Evolutionary conservation across 2,329 filamentous ascomycete genomes (phyloP), one percentile per base, ranked within the genome.

Genomic region (Colletotrichum godetiae): DNA sequence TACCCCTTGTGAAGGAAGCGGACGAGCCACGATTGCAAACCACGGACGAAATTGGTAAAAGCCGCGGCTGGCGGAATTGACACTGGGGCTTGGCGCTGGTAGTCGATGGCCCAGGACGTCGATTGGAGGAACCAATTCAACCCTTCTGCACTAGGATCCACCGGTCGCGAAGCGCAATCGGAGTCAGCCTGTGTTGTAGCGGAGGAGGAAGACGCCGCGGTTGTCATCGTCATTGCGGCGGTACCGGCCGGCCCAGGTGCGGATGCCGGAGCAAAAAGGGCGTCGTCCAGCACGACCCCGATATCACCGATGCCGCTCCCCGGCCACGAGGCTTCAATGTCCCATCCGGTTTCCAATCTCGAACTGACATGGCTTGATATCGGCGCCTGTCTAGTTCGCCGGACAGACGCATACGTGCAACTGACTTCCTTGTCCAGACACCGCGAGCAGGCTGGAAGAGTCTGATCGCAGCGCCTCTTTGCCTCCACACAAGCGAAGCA

Each of bases 1-100:
- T 68, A 76, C 13, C 75, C 75, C 57, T 68, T 69, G 15, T 65
- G 59, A 49, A 76, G 63, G 75, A 76, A 79, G 58, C 74, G 67
- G 19, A 29, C 57, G 3, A 79, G 71, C 78, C 78, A 79, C 3
- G 29, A n/a, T 29, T 66, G 56, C 2, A 75, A 11, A 5, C 53
- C 61, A 27, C 49, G 64, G 62, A 76, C 53, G 46, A 75, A 72
- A 42, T 74, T 49, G 42, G 60, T 59, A 53, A 74, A 58, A 7
- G 62, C 65, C 19, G 58, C 52, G 22, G 62, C 61, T 5, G 67
- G 46, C 33, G 61, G 61, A 8, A 63, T 31, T 19, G 55, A 27
- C 13, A 12, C 31, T 11, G 58, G 70, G 8, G 65, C 65, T 4
- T 59, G 22, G 5, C 46, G 46, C 11, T 73, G 69, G 52, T 68